Evolutionary conservation across 805 yeast genomes (phyloP), one percentile per base, ranked within the genome.

Genomic region (Ogataea paradorogensis): DNA sequence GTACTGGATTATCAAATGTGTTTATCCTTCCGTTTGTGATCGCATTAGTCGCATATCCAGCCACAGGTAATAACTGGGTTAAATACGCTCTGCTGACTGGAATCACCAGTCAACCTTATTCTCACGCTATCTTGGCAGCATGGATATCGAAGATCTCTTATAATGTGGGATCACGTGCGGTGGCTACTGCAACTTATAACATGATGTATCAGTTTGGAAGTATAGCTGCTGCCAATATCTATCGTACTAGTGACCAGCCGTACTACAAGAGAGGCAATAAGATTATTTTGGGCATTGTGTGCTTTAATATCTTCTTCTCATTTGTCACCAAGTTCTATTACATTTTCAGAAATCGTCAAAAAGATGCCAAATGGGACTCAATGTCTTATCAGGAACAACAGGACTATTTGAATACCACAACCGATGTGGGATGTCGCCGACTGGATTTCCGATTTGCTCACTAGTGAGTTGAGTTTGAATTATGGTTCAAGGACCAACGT

Each of bases 361-460:
- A 71, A 32, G 74, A 65, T 1, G 44, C 43, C 38, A 52, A 52
- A 16, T 81, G 86, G 87, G 59, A 63, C 24, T 52, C 55, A 1
- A 41, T 76, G 69, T 56, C 72, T 1, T 46, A 42, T 3, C 77
- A 73, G 23, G 76, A 80, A 53, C 69, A 69, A 47, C 64, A 57
- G 4, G 54, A 64, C 1, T 80, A 81, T 53, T 46, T 66, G n/a
- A 44, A 40, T n/a, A 62, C 55, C 9, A 68, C 82, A 3, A 62
- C 52, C 0, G 82, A 78, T 46, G 63, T 61, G 35, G 86, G 85
- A 3, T 74, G 70, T 55, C 71, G 71, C 56, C 62, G 86, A 15
- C 59, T 81, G 27, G 84, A 82, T 43, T 52, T 50, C 37, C 27
- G 43, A 29, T 53, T 48, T 54, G 59, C 27, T 43, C 51, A 48